Evolutionary conservation across 805 yeast genomes (phyloP), one percentile per base, ranked within the genome.

Genomic region (Saccharomycopsis microspora): DNA sequence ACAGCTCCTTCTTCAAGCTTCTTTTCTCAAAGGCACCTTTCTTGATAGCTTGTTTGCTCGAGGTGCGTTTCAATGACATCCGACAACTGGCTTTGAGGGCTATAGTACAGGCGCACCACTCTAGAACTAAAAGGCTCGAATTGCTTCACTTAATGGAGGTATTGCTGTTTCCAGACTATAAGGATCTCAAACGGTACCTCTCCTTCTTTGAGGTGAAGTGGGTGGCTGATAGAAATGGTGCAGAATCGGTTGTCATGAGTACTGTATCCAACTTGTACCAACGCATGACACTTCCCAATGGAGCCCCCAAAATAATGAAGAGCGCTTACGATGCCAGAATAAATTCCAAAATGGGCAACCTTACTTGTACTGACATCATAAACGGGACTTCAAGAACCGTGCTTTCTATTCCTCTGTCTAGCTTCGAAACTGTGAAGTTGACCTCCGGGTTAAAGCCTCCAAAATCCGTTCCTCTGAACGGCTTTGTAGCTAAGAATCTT

Each of bases 61-160:
- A 93, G 60, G 77, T 80, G 3, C 88, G 84, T 55, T 78, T 86
- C 58, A 85, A 83, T 56, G 90, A 87, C 49, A 69, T 88, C 3
- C 64, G 97, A 41, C 79, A 83, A 54, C 77, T 78, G 56, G 88
- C 90, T 0, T 59, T 90, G 48, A 77, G 76, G 56, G 67, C 86
- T 0, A 68, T 93, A 66, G 66, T 83, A 3, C 68, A 75, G 49
- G 67, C 88, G 0, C 72, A 77, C 49, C 95, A 89, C 57, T 71
- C 80, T 2, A 81, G 78, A 49, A 80, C 86, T 2, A 82, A 77
- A 56, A 82, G 87, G 1, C 75, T 81, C 51, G 69, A 79, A 3
- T 69, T 76, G 0, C 56, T 58, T 1, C 60, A 72, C 6, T 61
- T 89, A 10, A 60, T 64, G 19, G 60, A 64, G 0, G 60, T 77